Evolutionary conservation across 371 early-diverging fungal genomes (phyloP).

Genomic region (Chytridiales sp.): DNA sequence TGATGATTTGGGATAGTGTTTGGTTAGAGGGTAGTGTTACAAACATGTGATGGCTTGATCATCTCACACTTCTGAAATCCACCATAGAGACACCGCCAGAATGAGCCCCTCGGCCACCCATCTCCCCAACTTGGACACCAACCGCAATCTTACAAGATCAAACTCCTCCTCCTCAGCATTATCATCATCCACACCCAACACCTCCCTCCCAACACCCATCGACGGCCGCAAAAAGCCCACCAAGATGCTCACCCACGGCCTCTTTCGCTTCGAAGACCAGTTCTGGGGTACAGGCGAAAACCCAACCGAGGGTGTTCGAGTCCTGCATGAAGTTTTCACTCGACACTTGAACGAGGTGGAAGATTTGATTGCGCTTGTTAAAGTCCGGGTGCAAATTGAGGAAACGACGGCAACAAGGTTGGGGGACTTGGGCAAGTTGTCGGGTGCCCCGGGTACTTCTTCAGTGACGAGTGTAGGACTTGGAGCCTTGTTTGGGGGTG

Average conservation of each 20-base stretch:
- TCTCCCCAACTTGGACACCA: no score
- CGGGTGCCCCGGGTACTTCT: no score
- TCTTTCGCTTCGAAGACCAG: slow-evolving; percentile 30
- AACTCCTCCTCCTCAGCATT: no score
- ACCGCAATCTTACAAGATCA: no score
- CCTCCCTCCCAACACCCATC: background rate
- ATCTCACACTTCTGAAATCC: no score
- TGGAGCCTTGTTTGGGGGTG: background rate
- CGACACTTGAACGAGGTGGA: slow-evolving; percentile 31
- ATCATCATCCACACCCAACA: background rate
- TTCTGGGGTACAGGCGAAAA: slow-evolving; percentile 34
- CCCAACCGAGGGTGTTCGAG: slow-evolving; percentile 28
- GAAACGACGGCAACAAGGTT: slow-evolving; percentile 21
- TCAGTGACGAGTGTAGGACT: no score
- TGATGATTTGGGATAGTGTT: no score
- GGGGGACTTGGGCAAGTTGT: background rate
- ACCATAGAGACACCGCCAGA: no score
- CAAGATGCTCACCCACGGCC: slow-evolving; percentile 1
- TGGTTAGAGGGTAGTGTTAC: no score
- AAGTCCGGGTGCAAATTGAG: slow-evolving; percentile 21
- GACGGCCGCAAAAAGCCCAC: slow-evolving; percentile 2
- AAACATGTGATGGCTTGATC: no score
- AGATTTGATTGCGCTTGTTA: slow-evolving; percentile 21
- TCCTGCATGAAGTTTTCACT: slow-evolving; percentile 25
- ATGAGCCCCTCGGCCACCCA: no score